Evolutionary conservation across 1,139 yeast genomes (phyloP).

Genomic region (Suhomyces bolitotheri): DNA sequence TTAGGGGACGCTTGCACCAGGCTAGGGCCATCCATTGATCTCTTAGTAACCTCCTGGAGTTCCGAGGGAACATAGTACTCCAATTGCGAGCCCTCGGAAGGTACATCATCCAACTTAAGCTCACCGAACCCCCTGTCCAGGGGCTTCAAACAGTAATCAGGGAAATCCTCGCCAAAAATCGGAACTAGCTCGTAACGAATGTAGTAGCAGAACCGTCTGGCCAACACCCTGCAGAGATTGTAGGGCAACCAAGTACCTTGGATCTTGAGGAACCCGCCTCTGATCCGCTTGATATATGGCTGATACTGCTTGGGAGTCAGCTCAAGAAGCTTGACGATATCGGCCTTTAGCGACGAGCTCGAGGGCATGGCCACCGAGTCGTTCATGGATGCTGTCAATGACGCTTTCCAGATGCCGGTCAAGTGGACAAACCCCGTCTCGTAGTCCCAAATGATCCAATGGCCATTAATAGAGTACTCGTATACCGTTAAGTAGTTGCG

Average conservation of each 20-base stretch:
- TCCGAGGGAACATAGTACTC: conserved; percentile 9
- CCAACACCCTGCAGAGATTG: conserved; percentile 65
- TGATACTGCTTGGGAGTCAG: conserved; percentile 70
- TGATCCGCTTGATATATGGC: conserved; percentile 64
- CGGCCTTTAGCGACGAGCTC: conserved; percentile 58
- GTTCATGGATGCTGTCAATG: conserved; percentile 35
- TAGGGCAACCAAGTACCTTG: conserved; percentile 96
- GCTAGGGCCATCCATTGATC: background rate
- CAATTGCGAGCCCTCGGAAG: conserved; percentile 7
- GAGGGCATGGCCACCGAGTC: conserved; percentile 10
- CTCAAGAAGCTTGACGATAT: conserved; percentile 72
- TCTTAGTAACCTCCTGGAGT: background rate
- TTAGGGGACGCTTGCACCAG: background rate
- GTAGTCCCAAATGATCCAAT: conserved; percentile 87
- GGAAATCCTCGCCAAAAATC: conserved; percentile 74
- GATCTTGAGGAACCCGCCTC: conserved; percentile 90
- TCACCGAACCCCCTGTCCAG: conserved; percentile 69
- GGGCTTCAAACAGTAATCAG: conserved; percentile 68
- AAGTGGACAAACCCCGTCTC: conserved; percentile 85
- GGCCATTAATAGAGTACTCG: conserved; percentile 64
- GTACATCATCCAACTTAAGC: conserved; percentile 41
- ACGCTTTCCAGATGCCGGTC: conserved; percentile 87
- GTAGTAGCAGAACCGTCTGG: conserved; percentile 73
- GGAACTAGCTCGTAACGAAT: conserved; percentile 79
- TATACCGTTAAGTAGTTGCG: conserved; percentile 71